Evolutionary conservation across 2,329 filamentous ascomycete genomes (phyloP), one percentile per base, ranked within the genome.

Genomic region (Emergomyces africanus): DNA sequence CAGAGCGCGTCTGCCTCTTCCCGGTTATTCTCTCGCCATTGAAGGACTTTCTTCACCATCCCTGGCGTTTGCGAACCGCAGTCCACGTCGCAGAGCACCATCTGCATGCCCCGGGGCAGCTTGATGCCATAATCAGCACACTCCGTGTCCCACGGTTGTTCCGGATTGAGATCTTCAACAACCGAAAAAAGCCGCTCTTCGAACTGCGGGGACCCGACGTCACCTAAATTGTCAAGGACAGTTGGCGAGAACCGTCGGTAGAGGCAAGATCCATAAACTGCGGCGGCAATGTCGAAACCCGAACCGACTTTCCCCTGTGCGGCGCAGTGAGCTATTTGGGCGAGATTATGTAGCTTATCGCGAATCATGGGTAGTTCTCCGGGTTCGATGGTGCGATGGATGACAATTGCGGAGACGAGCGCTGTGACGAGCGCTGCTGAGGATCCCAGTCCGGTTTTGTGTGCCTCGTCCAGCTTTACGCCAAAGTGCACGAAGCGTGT

Each of bases 301-400:
- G 88, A 94, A 55, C 94, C 94, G 20, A 99, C 86, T 74, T 99
- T 99, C 28, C 94, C 94, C 76, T 99, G 94, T 0, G 94, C 94
- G 1, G 92, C 90, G 70, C 92, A 96, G 76, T 99, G 94, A 3
- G 90, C 87, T 1, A 89, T 88, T 77, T 99, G 94, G 0, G 92
- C 87, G 56, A 99, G 84, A 74, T 97, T 97, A 77, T 99, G 94
- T 58, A 96, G 80, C 55, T 81, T 81, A 33, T 78, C 77, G 64
- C 79, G 79, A 56, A 84, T 83, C 0, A 74, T 64, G 0, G 79
- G 74, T 23, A 75, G 66, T 58, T 75, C 73, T 41, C 74, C 72
- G 2, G 73, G 71, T 54, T 74, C 73, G 63, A 75, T 70, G 9
- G 73, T 75, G 3, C 73, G 73, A 63, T 75, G 73, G 54, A 75